Percentiles rank a stretch among this genome's conserved stretches.
phyloP scores from a whole-genome alignment of 306 rosid genomes.

The Mimosa pudica region DNA sequence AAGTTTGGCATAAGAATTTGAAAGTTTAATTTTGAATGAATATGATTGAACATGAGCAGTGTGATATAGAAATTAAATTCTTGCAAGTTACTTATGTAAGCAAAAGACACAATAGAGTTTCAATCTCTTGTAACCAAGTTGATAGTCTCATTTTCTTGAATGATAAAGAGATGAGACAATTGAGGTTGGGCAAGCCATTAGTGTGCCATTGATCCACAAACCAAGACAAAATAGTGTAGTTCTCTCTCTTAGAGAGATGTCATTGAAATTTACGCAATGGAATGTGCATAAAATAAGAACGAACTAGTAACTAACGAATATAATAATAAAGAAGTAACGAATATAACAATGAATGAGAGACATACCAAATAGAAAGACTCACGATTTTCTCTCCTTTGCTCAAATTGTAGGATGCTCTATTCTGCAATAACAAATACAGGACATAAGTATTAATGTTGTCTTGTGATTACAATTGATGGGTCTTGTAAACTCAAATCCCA shows the following conservation, averaged over 20 bases:
- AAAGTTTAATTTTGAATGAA: background rate
- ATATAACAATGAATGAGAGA: background rate
- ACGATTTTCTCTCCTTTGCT: too few species aligned
- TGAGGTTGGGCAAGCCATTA: background rate
- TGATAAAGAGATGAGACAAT: background rate
- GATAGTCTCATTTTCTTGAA: too few species aligned
- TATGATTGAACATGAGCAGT: background rate
- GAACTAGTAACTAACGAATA: background rate
- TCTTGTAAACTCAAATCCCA: too few species aligned
- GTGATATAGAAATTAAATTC: background rate
- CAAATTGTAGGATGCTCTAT: too few species aligned
- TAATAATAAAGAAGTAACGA: background rate
- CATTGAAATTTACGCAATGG: background rate
- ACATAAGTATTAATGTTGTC: too few species aligned
- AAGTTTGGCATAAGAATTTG: background rate
- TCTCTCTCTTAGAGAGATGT: background rate
- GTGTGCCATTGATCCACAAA: background rate
- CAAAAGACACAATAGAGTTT: background rate
- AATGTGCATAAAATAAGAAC: background rate
- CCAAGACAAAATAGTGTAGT: background rate
- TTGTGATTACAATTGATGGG: too few species aligned
- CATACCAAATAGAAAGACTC: background rate
- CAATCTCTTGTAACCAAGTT: too few species aligned
- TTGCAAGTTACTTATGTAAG: background rate
- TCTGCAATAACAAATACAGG: too few species aligned